Evolutionary conservation across 768 basidiomycete species (phyloP), one percentile per base, ranked within the genome.

Genomic region (Pleurotus pulmonarius): DNA sequence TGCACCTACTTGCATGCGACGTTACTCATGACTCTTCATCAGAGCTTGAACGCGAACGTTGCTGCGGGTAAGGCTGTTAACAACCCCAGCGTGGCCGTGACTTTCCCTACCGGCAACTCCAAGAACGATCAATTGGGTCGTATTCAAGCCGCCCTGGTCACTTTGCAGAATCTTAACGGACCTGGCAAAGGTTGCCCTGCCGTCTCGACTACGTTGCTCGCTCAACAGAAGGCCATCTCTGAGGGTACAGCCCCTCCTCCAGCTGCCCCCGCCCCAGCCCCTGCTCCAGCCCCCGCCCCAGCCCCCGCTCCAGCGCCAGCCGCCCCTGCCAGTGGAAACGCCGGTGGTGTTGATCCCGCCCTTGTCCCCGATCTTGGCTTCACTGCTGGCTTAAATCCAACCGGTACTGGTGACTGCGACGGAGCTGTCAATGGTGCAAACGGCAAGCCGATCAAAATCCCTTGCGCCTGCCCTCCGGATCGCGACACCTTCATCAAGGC

Each of bases 161-260:
- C 88, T 5, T 71, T 90, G n/a, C 89, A 91, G 71, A 91, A 90
- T 67, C 67, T 90, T 38, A 73, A 77, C 49, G 88, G 87, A 1
- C 75, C 85, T 0, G 89, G 88, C 38, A 67, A 76, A 5, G 89
- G 87, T 12, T 90, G 86, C 66, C 87, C 88, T 3, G 79, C 81
- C 12, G 80, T 79, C 1, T 77, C 85, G 7, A 86, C 88, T 0
- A 88, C 85, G 3, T 82, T 87, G 63, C 61, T 73, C 22, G 80
- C 74, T 0, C 75, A 76, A 41, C 69, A 68, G 25, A 60, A 69
- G 55, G 73, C 72, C 6, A 70, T 77, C 40, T 68, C 73, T 53
- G 65, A 69, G 47, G 72, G 66, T 1, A 62, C 48, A 2, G 48
- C 48, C 4, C 69, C 49, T 62, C 48, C 48, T 13, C 24, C 26